These are phyloP conservation scores for Endoconidiophora laricicola DNA, from an alignment of 2,329 filamentous ascomycete genomes.

Conservation along the genomic window DNA sequence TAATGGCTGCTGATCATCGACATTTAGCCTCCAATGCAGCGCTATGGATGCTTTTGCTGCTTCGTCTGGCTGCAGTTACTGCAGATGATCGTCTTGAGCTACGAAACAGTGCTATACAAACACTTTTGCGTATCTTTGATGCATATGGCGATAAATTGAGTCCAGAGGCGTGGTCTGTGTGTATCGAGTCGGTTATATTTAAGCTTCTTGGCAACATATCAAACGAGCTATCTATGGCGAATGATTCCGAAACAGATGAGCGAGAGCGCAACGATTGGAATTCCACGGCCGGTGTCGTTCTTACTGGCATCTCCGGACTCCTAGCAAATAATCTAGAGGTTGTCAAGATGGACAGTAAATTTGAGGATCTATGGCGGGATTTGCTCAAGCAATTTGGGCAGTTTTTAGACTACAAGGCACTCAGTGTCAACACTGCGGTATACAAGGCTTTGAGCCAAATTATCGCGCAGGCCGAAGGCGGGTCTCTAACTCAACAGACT, in stretches of 20 bases:
- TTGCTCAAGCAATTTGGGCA: conserved; percentile 52
- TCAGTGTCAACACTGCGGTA: conserved; percentile 56
- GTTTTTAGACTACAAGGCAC: conserved; percentile 42
- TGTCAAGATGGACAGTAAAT: conserved; percentile 47
- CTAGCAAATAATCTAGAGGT: conserved; percentile 62
- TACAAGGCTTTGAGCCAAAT: conserved; percentile 52
- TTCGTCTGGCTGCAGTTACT: conserved; percentile 55
- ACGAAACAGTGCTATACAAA: conserved; percentile 77
- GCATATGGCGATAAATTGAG: conserved; percentile 71
- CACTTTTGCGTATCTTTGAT: conserved; percentile 77
- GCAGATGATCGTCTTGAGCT: conserved; percentile 58
- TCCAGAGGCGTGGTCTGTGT: conserved; percentile 66
- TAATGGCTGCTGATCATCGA: conserved; percentile 41
- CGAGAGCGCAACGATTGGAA: conserved; percentile 44
- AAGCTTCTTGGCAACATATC: conserved; percentile 53
- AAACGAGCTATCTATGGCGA: conserved; percentile 12
- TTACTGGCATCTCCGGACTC: conserved; percentile 55
- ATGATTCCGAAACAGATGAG: conserved; percentile 19
- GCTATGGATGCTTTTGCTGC: conserved; percentile 61
- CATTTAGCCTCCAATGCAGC: conserved; percentile 49
- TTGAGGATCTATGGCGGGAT: conserved; percentile 59
- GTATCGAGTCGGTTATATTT: conserved; percentile 67
- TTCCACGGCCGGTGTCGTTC: conserved; percentile 57
- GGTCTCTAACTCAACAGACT: conserved; percentile 31
- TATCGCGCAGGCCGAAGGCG: conserved; percentile 32